Conservation (phyloP, 2,329 filamentous ascomycete genomes). For the Ascomycota sp. region DNA sequence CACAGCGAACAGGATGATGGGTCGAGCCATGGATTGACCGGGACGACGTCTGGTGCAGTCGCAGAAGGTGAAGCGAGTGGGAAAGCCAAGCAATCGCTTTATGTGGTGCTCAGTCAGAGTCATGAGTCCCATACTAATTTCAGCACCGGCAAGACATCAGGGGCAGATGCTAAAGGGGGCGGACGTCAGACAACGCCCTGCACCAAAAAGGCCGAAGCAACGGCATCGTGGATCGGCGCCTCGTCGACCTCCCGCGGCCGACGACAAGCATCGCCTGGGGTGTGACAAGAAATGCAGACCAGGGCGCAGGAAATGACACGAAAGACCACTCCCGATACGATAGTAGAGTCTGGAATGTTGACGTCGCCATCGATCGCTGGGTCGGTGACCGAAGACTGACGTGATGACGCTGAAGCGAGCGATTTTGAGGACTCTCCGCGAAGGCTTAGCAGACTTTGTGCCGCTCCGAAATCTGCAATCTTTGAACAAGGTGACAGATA, state of each 20-base stretch:
- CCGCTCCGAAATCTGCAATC: constrained; percentile 30
- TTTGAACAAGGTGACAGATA: constrained; percentile 27
- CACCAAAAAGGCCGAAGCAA: too few species aligned
- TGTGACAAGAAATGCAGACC: constrained; percentile 7
- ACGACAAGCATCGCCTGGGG: constrained; percentile 6
- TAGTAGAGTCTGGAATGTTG: constrained; percentile 4
- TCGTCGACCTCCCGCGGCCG: constrained; percentile 6
- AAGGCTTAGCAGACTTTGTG: constrained; percentile 30
- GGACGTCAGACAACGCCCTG: too few species aligned
- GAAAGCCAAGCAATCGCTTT: too few species aligned
- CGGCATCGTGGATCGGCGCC: not conserved
- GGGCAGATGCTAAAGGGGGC: too few species aligned
- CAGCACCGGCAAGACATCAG: too few species aligned
- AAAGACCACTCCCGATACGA: constrained; percentile 6
- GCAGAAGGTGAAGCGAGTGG: too few species aligned
- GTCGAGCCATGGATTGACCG: too few species aligned
- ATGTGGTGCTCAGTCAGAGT: too few species aligned
- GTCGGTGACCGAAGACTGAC: constrained; percentile 7
- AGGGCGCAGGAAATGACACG: constrained; percentile 4
- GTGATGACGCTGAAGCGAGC: constrained; percentile 21
- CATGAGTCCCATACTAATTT: too few species aligned
- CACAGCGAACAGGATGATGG: too few species aligned
- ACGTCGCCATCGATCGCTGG: constrained; percentile 11
- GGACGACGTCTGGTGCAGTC: too few species aligned
- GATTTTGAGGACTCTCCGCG: constrained; percentile 23